Conservation (phyloP, 2,329 filamentous ascomycete genomes). For the Monosporascus sp. region DNA sequence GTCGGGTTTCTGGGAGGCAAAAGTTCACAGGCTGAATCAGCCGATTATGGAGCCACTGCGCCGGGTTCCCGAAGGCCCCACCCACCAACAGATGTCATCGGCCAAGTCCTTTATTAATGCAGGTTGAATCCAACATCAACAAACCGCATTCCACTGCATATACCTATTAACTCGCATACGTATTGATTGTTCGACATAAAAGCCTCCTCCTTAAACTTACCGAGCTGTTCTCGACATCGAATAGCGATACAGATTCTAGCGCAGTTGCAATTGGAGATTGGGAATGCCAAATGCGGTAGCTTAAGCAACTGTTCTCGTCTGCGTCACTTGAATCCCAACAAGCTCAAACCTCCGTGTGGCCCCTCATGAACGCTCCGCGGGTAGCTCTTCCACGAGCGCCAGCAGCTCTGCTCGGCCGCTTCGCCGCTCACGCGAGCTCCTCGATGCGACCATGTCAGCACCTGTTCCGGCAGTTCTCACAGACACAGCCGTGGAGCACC, state of each 20-base stretch:
- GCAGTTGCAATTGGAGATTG: not conserved
- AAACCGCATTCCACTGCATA: too few relatives aligned
- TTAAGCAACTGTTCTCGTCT: not conserved
- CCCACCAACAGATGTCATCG: not conserved
- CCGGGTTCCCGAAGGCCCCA: not conserved
- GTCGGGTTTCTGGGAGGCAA: conserved; percentile 17
- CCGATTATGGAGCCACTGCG: not conserved
- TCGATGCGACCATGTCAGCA: conserved; percentile 34
- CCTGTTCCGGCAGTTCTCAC: conserved; percentile 36
- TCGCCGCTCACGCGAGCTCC: conserved; percentile 32
- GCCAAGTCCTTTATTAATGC: not conserved
- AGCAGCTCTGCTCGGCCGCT: conserved; percentile 17
- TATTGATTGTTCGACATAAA: too few relatives aligned
- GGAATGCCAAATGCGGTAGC: not conserved
- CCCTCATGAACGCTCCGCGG: conserved; percentile 36
- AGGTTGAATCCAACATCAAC: too few relatives aligned
- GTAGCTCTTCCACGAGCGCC: conserved; percentile 28
- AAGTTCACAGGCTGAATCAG: not conserved
- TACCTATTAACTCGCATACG: too few relatives aligned
- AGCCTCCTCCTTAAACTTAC: not conserved
- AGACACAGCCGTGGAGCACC: conserved; percentile 21
- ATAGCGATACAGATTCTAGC: not conserved
- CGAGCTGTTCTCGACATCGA: not conserved
- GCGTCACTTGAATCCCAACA: not conserved
- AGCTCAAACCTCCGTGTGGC: conserved; percentile 1